Conservation (phyloP, 2,329 filamentous ascomycete species). For the Calonectria multiphialidica region DNA sequence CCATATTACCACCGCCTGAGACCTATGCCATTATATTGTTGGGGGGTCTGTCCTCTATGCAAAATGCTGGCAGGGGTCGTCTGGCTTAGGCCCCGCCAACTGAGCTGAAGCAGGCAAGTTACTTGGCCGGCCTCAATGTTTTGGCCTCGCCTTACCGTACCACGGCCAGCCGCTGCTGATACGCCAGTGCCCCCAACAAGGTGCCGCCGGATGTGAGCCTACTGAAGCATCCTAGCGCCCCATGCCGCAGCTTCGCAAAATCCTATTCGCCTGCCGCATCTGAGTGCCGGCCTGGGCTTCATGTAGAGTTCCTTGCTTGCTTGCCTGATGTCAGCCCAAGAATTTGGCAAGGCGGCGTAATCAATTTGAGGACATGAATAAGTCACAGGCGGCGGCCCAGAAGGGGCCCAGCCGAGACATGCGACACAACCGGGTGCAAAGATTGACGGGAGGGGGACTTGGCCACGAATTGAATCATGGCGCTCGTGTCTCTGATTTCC, state of each 20-base stretch:
- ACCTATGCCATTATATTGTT: neutral
- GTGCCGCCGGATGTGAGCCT: conserved; percentile 10
- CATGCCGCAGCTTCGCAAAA: conserved; percentile 36
- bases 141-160: neutral
- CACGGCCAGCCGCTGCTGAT: conserved; percentile 24
- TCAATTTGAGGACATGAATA: conserved; percentile 1
- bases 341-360: neutral
- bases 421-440: neutral
- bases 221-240: conserved; percentile 29
- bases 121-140: neutral
- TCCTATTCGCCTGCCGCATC: conserved; percentile 37
- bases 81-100: neutral
- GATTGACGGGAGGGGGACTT: neutral
- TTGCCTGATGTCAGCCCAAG: conserved; percentile 12
- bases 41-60: neutral
- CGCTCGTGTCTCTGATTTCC: neutral
- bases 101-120: neutral
- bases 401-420: neutral
- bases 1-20: neutral
- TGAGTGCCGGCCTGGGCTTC: conserved; percentile 2
- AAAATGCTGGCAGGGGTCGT: neutral
- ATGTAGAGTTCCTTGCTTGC: neutral
- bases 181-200: conserved; percentile 21
- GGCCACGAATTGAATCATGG: neutral
- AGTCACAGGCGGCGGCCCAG: neutral